phyloP scores from a whole-genome alignment of 1,284 basidiomycete genomes.

The Coriolopsis trogii region DNA sequence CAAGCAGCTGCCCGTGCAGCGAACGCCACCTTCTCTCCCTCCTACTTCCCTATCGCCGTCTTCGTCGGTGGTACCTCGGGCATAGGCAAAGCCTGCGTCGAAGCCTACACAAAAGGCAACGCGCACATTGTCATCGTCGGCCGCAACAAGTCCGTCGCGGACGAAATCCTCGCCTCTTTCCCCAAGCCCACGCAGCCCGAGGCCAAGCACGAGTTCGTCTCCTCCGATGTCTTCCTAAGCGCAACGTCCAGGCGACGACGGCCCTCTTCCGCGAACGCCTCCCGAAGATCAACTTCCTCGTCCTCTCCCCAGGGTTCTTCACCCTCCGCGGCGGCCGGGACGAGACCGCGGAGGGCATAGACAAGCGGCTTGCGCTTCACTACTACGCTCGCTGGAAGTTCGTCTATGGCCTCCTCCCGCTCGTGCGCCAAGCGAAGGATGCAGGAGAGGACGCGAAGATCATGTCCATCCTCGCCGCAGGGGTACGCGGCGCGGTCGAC shows the following conservation, averaged over 20 bases:
- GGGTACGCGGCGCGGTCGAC: slow-evolving; percentile 29
- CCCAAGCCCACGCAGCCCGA: slow-evolving; percentile 27
- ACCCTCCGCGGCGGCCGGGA: slow-evolving; percentile 33
- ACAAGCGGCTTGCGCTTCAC: slow-evolving; percentile 29
- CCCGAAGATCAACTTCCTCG: slow-evolving; percentile 39
- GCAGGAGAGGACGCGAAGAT: slow-evolving; percentile 33
- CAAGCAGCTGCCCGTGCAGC: slow-evolving; percentile 14
- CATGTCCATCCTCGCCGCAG: slow-evolving; percentile 28
- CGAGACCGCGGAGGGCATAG: slow-evolving; percentile 34
- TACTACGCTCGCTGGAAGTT: slow-evolving; percentile 37
- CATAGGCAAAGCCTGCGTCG: slow-evolving; percentile 37
- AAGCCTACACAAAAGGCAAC: slow-evolving; percentile 35
- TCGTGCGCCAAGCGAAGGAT: slow-evolving; percentile 28
- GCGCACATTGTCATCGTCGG: slow-evolving; percentile 40
- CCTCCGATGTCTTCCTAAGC: slow-evolving; percentile 42
- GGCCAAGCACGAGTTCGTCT: slow-evolving; percentile 38
- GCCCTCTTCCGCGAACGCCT: slow-evolving; percentile 30
- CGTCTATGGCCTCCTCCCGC: slow-evolving; percentile 31
- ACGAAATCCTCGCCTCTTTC: slow-evolving; percentile 39
- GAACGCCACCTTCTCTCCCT: slow-evolving; percentile 19
- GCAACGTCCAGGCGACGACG: slow-evolving; percentile 34
- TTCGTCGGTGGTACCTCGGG: slow-evolving; percentile 42
- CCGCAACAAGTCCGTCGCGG: slow-evolving; percentile 38
- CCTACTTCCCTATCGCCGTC: slow-evolving; percentile 34
- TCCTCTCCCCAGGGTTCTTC: slow-evolving; percentile 37